Conservation (phyloP, 306 rosid genomes). For the Cercis canadensis region DNA sequence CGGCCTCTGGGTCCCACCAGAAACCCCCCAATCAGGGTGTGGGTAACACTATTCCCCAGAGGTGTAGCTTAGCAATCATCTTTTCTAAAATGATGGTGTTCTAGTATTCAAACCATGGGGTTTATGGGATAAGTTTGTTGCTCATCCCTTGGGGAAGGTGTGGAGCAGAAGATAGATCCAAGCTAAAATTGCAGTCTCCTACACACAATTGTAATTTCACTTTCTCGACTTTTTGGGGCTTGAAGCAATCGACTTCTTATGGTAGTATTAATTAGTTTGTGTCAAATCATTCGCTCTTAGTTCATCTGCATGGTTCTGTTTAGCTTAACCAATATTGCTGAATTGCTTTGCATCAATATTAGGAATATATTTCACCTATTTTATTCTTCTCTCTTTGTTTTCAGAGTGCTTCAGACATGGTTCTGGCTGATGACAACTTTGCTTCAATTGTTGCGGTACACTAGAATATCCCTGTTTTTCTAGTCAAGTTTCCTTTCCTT, state of each 20-base stretch:
- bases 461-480: conserved; percentile 37
- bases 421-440: conserved; percentile 94
- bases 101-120: background rate
- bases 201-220: background rate
- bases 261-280: background rate
- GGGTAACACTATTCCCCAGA: too few relatives aligned
- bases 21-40: too few relatives aligned
- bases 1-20: too few relatives aligned
- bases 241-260: background rate
- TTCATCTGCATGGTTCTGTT: background rate
- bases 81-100: background rate
- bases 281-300: background rate
- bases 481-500: conserved; percentile 21
- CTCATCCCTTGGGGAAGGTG: background rate
- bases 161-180: background rate
- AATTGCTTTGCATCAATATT: too few relatives aligned
- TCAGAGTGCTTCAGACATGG: conserved; percentile 99
- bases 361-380: background rate
- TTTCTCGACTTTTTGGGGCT: background rate
- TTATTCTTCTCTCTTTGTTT: conserved; percentile 26
- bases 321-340: conserved; percentile 33
- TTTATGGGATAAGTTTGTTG: background rate
- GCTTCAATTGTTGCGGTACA: conserved; percentile 95
- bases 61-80: too few relatives aligned
- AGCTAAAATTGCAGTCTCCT: background rate